Evolutionary conservation across 163 green algal genomes (phyloP).

Genomic region (Chlorella variabilis): DNA sequence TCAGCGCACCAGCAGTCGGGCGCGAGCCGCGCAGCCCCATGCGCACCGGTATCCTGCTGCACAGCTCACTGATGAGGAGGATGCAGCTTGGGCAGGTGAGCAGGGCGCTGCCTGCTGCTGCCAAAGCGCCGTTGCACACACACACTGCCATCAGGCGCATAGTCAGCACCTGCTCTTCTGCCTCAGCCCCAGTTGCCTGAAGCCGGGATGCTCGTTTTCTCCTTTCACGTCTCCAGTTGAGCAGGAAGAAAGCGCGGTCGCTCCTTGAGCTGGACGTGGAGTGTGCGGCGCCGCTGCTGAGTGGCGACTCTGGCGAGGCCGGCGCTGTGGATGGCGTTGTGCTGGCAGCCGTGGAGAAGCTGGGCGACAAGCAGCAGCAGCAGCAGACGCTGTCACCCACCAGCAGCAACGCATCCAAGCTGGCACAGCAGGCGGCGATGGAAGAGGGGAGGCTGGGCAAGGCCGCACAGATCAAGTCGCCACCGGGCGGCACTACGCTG

Average conservation of each 20-base stretch:
- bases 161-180: too few relatives aligned
- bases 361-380: not conserved
- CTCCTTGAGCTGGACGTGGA: not conserved
- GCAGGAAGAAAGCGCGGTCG: constrained; percentile 7
- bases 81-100: constrained; percentile 18
- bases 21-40: not conserved
- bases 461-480: not conserved
- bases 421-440: not conserved
- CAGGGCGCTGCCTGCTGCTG: not conserved
- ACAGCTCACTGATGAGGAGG: not conserved
- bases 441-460: not conserved
- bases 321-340: not conserved
- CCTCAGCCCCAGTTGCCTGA: too few relatives aligned
- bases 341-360: too few relatives aligned
- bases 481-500: not conserved
- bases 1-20: not conserved
- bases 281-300: not conserved
- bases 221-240: constrained; percentile 22
- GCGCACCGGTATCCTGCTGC: not conserved
- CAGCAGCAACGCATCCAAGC: not conserved
- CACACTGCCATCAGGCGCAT: too few relatives aligned
- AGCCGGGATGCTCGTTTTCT: too few relatives aligned
- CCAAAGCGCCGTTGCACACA: too few relatives aligned
- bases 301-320: too few relatives aligned
- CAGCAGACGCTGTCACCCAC: not conserved